Conservation (phyloP, 164 flowering plant genomes). For the Sextonia rubra region DNA sequence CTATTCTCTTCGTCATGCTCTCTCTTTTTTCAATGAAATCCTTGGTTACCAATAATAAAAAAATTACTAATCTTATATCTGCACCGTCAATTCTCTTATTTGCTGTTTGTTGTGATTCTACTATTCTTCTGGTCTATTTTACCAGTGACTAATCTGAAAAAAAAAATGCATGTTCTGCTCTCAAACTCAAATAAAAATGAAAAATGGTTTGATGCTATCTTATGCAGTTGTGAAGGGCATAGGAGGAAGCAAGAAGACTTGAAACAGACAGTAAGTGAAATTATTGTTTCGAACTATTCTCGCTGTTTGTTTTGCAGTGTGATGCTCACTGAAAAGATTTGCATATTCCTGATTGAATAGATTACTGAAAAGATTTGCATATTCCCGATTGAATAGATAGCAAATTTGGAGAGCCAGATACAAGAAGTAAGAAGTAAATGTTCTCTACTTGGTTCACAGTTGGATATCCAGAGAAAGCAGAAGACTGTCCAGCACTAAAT, state of each 20-base stretch:
- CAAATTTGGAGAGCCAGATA: neutral
- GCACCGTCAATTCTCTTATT: too few species aligned
- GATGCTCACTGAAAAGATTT: neutral
- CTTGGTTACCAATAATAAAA: too few species aligned
- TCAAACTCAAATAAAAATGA: too few species aligned
- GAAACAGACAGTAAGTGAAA: neutral
- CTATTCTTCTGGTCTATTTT: too few species aligned
- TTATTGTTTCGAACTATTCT: neutral
- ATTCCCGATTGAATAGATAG: neutral
- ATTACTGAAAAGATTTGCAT: too few species aligned
- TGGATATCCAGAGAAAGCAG: neutral
- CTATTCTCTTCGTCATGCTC: too few species aligned
- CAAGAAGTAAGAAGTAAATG: neutral
- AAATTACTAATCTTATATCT: too few species aligned
- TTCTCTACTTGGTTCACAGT: neutral
- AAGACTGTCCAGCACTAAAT: neutral
- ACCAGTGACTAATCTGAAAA: too few species aligned
- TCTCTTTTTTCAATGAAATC: too few species aligned
- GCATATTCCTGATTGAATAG: too few species aligned
- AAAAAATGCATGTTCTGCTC: too few species aligned
- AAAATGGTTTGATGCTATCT: neutral
- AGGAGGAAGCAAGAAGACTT: neutral
- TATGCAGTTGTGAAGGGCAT: neutral
- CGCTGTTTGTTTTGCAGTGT: neutral
- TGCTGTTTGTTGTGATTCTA: too few species aligned